These are phyloP conservation scores for Ceratocystis colombiana DNA, from an alignment of 2,329 filamentous ascomycete genomes.

Conservation along the genomic window DNA sequence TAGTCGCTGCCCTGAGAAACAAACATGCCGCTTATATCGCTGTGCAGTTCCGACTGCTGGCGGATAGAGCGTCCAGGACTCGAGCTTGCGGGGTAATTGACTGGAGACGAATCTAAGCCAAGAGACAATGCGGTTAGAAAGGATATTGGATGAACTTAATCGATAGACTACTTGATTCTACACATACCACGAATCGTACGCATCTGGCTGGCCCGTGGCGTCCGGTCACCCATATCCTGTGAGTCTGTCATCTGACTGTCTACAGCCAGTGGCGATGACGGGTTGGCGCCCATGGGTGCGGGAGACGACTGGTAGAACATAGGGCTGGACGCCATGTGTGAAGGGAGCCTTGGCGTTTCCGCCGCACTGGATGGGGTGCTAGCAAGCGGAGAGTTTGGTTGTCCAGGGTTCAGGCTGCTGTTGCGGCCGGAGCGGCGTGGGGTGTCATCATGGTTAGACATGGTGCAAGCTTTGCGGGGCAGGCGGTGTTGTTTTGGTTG, in stretches of 20 bases:
- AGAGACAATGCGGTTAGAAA: background rate
- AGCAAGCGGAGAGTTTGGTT: conserved; percentile 14
- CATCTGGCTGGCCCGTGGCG: conserved; percentile 52
- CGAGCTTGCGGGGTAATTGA: conserved; percentile 82
- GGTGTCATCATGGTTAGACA: conserved; percentile 24
- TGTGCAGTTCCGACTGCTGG: conserved; percentile 61
- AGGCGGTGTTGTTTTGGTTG: background rate
- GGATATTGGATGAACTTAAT: too few relatives aligned
- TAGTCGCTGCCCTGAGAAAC: conserved; percentile 50
- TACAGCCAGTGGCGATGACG: conserved; percentile 25
- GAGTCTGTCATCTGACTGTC: conserved; percentile 44
- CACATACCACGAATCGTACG: conserved; percentile 19
- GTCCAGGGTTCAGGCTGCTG: conserved; percentile 17
- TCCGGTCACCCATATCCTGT: conserved; percentile 47
- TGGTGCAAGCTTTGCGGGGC: background rate
- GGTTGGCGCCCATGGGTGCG: conserved; percentile 29
- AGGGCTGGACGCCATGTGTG: conserved; percentile 61
- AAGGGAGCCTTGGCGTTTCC: conserved; percentile 21
- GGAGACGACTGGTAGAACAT: conserved; percentile 59
- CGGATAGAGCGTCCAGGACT: conserved; percentile 60
- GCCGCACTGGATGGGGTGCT: conserved; percentile 21
- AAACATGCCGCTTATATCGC: conserved; percentile 80
- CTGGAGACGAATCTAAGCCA: conserved; percentile 72
- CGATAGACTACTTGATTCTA: background rate
- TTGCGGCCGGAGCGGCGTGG: conserved; percentile 20